A percentile compares a stretch with the other conserved stretches of the same genome.
These are phyloP conservation scores for Colletotrichum sp. DNA, from an alignment of 2,329 filamentous ascomycete genomes.

Conservation along the genomic window DNA sequence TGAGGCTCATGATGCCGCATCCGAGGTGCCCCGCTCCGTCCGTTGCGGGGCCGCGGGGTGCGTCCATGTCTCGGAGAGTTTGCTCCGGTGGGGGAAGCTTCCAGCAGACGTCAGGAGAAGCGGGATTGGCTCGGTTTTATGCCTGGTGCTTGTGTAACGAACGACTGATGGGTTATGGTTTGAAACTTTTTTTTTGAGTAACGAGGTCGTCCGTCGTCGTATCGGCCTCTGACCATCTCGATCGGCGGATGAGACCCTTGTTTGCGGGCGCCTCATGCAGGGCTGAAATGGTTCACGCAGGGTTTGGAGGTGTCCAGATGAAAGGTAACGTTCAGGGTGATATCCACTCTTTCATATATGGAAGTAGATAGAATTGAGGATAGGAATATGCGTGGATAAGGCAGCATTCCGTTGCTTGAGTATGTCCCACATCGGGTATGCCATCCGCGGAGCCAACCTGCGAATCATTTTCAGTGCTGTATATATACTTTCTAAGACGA, in stretches of 20 bases:
- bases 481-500: neutral
- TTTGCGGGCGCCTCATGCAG: neutral
- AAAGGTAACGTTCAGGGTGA: neutral
- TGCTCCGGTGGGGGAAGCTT: slow-evolving; percentile 7
- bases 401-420: neutral
- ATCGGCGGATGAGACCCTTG: neutral
- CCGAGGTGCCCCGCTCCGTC: neutral
- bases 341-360: neutral
- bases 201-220: neutral
- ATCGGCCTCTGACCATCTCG: neutral
- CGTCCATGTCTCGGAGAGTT: neutral
- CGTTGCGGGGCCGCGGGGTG: neutral
- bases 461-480: neutral
- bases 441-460: neutral
- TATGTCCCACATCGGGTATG: neutral
- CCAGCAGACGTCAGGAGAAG: neutral
- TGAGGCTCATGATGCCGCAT: slow-evolving; percentile 2
- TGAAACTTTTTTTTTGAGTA: neutral
- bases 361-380: neutral
- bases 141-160: neutral
- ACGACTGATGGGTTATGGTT: neutral
- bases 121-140: neutral
- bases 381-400: neutral
- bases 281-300: neutral
- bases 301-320: neutral